Evolutionary conservation across 495 filamentous ascomycete genomes (phyloP), one percentile per base, ranked within the genome.

Genomic region (Neurospora hispaniola): DNA sequence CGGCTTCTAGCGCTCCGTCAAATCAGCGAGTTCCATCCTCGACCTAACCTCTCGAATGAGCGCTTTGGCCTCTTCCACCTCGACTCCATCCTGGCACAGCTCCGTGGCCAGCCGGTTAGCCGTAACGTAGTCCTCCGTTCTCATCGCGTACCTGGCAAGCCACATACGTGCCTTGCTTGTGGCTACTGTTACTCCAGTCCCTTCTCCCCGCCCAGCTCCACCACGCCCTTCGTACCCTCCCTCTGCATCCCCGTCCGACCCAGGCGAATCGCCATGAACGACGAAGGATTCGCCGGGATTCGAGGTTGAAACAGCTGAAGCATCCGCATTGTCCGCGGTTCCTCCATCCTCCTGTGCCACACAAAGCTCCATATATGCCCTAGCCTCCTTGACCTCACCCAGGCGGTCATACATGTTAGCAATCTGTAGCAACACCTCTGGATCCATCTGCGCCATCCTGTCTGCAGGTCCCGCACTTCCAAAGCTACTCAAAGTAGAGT

Each of bases 41-140:
- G 92, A 92, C 74, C 95, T 85, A 27, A 97, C 87, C 84, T 98
- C 96, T 73, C 94, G 87, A 75, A 98, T 92, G 74, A 99, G 84
- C 4, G 94, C 94, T 84, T 98, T 98, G 16, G 96, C 96, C 81
- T 99, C 96, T 81, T 99, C 96, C 18, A 99, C 94, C 82, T 99
- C 96, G 38, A 94, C 90, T 1, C 96, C 96, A 83, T 99, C 96
- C 80, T 98, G 93, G 80, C 94, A 98, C 43, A 98, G 84, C 79
- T 98, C 95, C 70, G 88, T 92, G 4, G 94, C 94, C 18, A 97
- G 82, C 74, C 93, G 90, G 81, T 92, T 91, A 18, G 93, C 93
- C 69, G 91, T 87, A 6, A 84, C 84, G 72, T 92, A 91, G 76
- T 94, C 92, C 39, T 91, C 92, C 31, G 86, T 85, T 27, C 86